Percentiles rank a stretch among this genome's conserved stretches.
Evolutionary conservation across 495 filamentous ascomycete genomes (phyloP).

Genomic region (Aspergillus campestris): DNA sequence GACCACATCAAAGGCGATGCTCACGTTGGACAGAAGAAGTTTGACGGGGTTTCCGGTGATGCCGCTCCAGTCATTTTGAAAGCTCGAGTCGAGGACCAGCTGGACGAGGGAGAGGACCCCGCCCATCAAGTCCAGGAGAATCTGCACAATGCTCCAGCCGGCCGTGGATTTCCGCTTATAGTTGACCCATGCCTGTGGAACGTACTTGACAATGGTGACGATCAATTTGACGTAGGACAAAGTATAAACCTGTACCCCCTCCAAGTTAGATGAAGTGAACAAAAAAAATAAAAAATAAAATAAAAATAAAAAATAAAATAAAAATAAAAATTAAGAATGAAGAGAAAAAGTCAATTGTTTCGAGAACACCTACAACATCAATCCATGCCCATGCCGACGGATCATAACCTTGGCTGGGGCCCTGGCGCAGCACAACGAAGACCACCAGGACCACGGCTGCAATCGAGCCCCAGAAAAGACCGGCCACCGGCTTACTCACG

Average conservation of each 20-base stretch:
- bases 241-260: slow-evolving; percentile 55
- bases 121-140: slow-evolving; percentile 76
- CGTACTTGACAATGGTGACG: slow-evolving; percentile 83
- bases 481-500: slow-evolving; percentile 57
- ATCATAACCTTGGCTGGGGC: slow-evolving; percentile 46
- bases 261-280: slow-evolving; percentile 1
- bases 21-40: slow-evolving; percentile 72
- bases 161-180: slow-evolving; percentile 71
- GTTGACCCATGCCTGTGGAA: slow-evolving; percentile 78
- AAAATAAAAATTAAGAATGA: too few relatives aligned
- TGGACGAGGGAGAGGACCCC: slow-evolving; percentile 78
- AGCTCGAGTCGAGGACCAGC: slow-evolving; percentile 71
- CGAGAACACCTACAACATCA: slow-evolving; percentile 55
- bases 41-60: slow-evolving; percentile 90
- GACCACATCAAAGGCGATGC: slow-evolving; percentile 75
- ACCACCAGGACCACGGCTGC: slow-evolving; percentile 47
- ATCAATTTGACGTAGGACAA: slow-evolving; percentile 83
- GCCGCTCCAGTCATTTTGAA: slow-evolving; percentile 82
- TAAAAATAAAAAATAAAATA: too few relatives aligned
- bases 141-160: slow-evolving; percentile 82
- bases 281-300: too few relatives aligned
- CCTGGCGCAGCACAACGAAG: slow-evolving; percentile 42
- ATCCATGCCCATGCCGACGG: slow-evolving; percentile 61
- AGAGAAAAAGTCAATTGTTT: neutral
- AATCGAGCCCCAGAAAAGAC: slow-evolving; percentile 58